Evolutionary conservation across 2,329 filamentous ascomycete genomes (phyloP).

Genomic region (Orbilia javanica): DNA sequence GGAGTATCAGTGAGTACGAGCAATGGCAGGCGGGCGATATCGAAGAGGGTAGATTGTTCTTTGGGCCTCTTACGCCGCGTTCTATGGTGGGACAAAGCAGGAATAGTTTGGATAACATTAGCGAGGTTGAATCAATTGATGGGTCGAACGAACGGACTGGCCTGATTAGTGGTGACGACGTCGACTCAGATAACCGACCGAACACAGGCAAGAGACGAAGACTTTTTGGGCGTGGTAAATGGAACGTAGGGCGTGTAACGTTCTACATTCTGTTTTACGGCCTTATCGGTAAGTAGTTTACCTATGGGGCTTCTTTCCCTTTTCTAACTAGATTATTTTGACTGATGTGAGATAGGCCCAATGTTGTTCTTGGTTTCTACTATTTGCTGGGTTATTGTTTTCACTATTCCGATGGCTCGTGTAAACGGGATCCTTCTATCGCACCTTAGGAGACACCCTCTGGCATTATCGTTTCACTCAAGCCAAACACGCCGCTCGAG

Average conservation of each 20-base stretch:
- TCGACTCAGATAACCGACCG: conserved; percentile 64
- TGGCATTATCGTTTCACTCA: conserved; percentile 92
- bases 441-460: conserved; percentile 89
- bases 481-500: conserved; percentile 80
- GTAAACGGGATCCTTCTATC: conserved; percentile 89
- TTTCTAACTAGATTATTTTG: background rate
- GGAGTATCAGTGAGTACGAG: conserved; percentile 98
- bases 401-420: conserved; percentile 98
- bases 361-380: conserved; percentile 85
- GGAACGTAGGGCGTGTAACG: conserved; percentile 92
- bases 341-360: conserved; percentile 70
- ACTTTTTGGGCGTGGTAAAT: conserved; percentile 93
- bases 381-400: conserved; percentile 95
- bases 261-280: conserved; percentile 98
- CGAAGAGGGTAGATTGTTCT: conserved; percentile 94
- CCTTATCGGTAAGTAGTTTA: conserved; percentile 73
- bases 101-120: conserved; percentile 87
- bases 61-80: conserved; percentile 80
- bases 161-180: conserved; percentile 69
- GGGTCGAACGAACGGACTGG: conserved; percentile 69
- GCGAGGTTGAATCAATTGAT: conserved; percentile 90
- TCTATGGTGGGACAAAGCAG: conserved; percentile 88
- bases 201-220: conserved; percentile 76
- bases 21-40: conserved; percentile 98
- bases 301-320: background rate